Base-by-base conservation (phyloP, 257 asterid genomes). In the Scutellaria barbata region DNA sequence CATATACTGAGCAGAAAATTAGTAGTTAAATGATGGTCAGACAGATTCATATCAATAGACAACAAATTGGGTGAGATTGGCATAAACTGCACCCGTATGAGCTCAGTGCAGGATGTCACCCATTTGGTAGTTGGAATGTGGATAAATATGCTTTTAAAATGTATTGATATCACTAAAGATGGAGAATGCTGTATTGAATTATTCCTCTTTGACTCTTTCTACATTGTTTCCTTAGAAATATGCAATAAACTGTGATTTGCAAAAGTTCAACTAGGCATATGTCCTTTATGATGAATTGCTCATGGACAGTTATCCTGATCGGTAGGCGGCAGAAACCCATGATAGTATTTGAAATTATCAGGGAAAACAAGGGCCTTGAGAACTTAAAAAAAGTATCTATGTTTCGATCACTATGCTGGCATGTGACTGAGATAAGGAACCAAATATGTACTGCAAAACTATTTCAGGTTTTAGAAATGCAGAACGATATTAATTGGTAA, bases 381-480 rank as follows among this genome's bases (percentile, higher is more conserved):
- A 30, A 30, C 35, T 30, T 30, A 30, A 30, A 3, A 30, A 3
- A 30, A 4, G 35, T 30, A 30, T 30, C 35, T 30, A 30, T 30
- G 9, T 10, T 16, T 5, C 6, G 47, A 57, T 64, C 63, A 55
- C 37, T 30, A 69, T 13, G 22, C 79, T 46, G 48, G 40, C 3
- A 71, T 6, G 55, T 22, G 7, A 64, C 45, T 55, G n/a, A 51
- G 39, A 37, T 17, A 12, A 18, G 56, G 46, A 50, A 9, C 63
- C 18, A 56, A 48, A 57, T 41, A 17, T 18, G 12, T 5, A 37
- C 57, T 33, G 66, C 39, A 66, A 42, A 41, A 6, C 0, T 22
- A 56, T 63, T 57, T 48, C 37, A 41, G 46, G 25, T 79, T 70
- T 18, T 50, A 55, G 67, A 30, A 54, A 52, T 61, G 25, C 68